phyloP scores from a whole-genome alignment of 495 filamentous ascomycete genomes.

The Penicillium roqueforti region DNA sequence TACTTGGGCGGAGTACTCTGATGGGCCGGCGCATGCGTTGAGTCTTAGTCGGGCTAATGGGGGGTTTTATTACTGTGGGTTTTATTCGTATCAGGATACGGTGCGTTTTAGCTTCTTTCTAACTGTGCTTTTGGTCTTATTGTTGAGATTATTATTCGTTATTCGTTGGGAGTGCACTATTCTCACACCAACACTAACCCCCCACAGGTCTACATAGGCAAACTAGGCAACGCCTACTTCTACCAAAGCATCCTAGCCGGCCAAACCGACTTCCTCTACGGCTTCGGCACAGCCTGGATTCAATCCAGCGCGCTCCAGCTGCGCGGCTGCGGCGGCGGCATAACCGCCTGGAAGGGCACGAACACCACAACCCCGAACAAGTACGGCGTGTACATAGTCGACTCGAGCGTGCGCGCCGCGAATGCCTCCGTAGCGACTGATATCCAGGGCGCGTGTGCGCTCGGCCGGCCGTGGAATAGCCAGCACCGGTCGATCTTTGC shows the following conservation, averaged over 20 bases:
- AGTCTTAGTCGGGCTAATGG: constrained; percentile 54
- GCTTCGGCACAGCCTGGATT: constrained; percentile 50
- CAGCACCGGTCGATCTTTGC: constrained; percentile 53
- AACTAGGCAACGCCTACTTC: constrained; percentile 58
- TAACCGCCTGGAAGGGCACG: constrained; percentile 63
- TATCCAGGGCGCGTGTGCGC: constrained; percentile 48
- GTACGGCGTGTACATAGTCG: constrained; percentile 58
- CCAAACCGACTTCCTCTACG: constrained; percentile 59
- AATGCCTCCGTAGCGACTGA: constrained; percentile 45
- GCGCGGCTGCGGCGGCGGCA: constrained; percentile 55
- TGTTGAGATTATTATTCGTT: not conserved
- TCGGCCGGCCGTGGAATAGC: constrained; percentile 58
- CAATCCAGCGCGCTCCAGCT: constrained; percentile 42
- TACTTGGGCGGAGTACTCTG: constrained; percentile 48
- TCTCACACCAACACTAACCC: not conserved
- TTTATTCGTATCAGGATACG: constrained; percentile 59
- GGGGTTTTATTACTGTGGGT: constrained; percentile 55
- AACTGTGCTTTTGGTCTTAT: not conserved
- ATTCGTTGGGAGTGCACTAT: too few relatives aligned
- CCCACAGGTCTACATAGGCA: constrained; percentile 53
- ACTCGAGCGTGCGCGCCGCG: constrained; percentile 45
- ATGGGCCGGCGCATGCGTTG: constrained; percentile 52
- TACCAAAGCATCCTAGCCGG: constrained; percentile 51
- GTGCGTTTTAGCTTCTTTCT: constrained; percentile 31
- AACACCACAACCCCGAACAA: constrained; percentile 61